Conservation (phyloP, 2,329 filamentous ascomycete species). For the Bipolaris zeicola region DNA sequence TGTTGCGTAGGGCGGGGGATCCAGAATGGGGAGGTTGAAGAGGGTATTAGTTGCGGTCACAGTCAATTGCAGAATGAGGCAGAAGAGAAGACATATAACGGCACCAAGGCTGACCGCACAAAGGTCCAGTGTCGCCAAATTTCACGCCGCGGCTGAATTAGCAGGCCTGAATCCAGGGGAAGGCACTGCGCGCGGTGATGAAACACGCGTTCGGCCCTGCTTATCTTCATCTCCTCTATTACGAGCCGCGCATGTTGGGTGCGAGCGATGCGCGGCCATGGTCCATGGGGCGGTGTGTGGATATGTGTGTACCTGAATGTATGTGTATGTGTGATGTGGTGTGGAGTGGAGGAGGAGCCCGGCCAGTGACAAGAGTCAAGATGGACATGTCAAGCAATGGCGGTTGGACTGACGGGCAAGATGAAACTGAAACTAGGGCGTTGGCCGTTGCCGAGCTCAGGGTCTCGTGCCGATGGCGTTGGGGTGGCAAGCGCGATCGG, state of each 20-base stretch:
- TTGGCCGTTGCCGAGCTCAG: conserved; percentile 2
- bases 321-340: background rate
- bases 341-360: background rate
- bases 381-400: background rate
- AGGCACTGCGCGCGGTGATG: conserved; percentile 20
- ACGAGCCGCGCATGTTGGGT: background rate
- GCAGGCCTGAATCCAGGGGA: conserved; percentile 26
- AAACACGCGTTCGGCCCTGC: conserved; percentile 30
- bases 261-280: conserved; percentile 4
- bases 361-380: too few relatives aligned
- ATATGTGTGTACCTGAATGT: background rate
- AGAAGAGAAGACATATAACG: conserved; percentile 1
- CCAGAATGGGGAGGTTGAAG: background rate
- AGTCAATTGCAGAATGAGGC: background rate
- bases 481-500: conserved; percentile 1
- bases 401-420: background rate
- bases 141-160: conserved; percentile 19
- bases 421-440: conserved; percentile 2
- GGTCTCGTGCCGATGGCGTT: background rate
- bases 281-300: background rate
- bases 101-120: conserved; percentile 9
- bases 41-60: background rate
- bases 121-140: conserved; percentile 6
- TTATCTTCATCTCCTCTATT: conserved; percentile 24
- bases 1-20: conserved; percentile 13